Base-by-base conservation (phyloP, 208 protist genomes). In the Leishmania gerbilli region DNA sequence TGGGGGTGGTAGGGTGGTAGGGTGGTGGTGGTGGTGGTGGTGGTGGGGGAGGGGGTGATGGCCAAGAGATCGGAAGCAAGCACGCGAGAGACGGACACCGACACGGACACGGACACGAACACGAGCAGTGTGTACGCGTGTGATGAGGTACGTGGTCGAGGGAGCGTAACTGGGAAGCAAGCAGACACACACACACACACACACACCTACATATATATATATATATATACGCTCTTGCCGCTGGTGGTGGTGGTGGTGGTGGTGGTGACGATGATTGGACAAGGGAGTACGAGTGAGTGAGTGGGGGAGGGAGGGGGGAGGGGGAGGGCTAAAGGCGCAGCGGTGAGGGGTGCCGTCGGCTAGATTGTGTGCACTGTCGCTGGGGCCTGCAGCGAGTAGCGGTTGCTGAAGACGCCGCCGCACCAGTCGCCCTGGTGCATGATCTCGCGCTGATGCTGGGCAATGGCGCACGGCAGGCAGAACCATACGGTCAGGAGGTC, bases 381-480 rank as follows among this genome's bases (percentile, higher is more conserved):
- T 6, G 82, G 76, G 13, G 31, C n/a, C 4, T 58, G 42, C 60
- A 88, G 47, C 45, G 84, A 45, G 53, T 76, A 42, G 34, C 67
- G 72, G 37, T 75, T n/a, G 78, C 74, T 84, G 34, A 87, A 75
- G 47, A 87, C 71, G 31, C 79, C 72, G 24, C 79, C 84, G 51
- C 79, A 76, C 76, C 79, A 87, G 15, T 87, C 79, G 21, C 79
- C 84, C 17, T 75, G 79, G 24, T 31, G 53, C 13, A 77, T 11
- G 47, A 87, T 81, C 76, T 81, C 79, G 37, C 79, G 84, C 37
- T 87, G 84, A 34, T 87, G 84, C 79, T 87, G 84, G 5, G 79
- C 75, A 7, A 84, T 34, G 37, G 51, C 56, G 49, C 83, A 87
- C 24, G 67, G 31, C 24, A 77, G 13, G 71, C 83, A 83, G 68